Base-by-base conservation (phyloP, 2,329 filamentous ascomycete genomes). In the Xylaria sp. region DNA sequence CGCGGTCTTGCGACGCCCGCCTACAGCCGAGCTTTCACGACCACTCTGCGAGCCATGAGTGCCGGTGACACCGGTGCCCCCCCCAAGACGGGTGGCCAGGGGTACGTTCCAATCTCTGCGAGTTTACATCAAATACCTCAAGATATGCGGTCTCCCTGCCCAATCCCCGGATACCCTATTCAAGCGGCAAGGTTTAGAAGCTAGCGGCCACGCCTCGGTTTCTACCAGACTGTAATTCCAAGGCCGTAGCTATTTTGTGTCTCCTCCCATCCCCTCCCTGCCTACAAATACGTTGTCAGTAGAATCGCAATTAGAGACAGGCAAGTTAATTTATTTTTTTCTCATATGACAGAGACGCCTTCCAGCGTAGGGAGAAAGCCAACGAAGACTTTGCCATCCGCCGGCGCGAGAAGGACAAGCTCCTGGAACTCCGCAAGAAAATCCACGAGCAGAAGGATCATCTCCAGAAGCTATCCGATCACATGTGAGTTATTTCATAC, bases 381-480 rank as follows among this genome's bases (percentile, higher is more conserved):
- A 85, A 82, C 75, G 95, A 98, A 82, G 89, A 93, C 77, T 86
- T 87, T 71, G 91, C 90, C 80, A 93, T 99, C 80, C 87, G 87
- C 73, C 83, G 90, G 81, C 91, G 93, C 75, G 95, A 98, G 86
- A 87, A 88, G 81, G 88, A 93, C 82, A 97, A 97, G 92, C 89
- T 97, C 66, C 71, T 85, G 54, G 86, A 86, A 75, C 87, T 97
- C 71, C 89, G 86, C 79, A 83, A 85, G 81, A 87, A 87, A 82
- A 85, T 97, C 68, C 73, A 78, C 66, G 87, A 91, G 78, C 92
- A 97, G 82, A 87, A 91, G 77, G 80, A 87, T 69, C 92, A 96
- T 81, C 87, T 97, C 68, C 83, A 94, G 75, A 89, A 93, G 76
- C 87, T 97, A 65, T 88, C 92, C 72, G 85, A 90, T 74, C 91